Evolutionary conservation across 2,329 filamentous ascomycete species (phyloP), one percentile per base, ranked within the genome.

Genomic region (Ascochyta rabiei): DNA sequence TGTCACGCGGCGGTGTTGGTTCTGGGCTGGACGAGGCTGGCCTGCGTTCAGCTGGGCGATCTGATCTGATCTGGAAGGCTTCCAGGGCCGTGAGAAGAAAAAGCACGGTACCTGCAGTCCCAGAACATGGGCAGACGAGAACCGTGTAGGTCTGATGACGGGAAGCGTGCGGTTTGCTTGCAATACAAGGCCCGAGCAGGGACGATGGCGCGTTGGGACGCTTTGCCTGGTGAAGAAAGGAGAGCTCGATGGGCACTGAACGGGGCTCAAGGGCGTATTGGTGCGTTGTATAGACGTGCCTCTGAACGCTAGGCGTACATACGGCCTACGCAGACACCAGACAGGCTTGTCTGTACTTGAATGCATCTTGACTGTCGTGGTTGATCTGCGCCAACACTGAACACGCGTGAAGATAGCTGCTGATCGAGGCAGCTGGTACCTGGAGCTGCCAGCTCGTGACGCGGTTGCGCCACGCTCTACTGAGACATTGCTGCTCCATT

Each of bases 1-100:
- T 24, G 52, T 46, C 46, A 50, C 42, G 46, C 46, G 35, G 35
- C 35, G 23, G 40, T 46, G 18, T 48, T 55, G 28, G n/a, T 24
- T 18, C 13, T 28, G 26, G 49, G 37, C 37, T 42, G 41, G 30
- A 42, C 33, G 37, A 33, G 52, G 37, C 46, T 55, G 52, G 41
- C 40, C 21, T 28, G 42, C 42, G 15, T 30, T 28, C 30, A 42
- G 37, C 37, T 38, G 42, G 28, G 16, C 33, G 31, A 24, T 45
- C n/a, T n/a, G n/a, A n/a, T n/a, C n/a, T n/a, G n/a, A n/a, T n/a
- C 45, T 45, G 40, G 16, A 13, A 6, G 39, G 13, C 19, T 13
- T 47, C n/a, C 16, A 38, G 39, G 44, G 15, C 30, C 24, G 33
- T 13, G 18, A 12, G n/a, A n/a, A 21, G 46, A 19, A 38, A 38